phyloP scores from a whole-genome alignment of 1,284 basidiomycete species.

The Cutaneotrichosporon curvatum region DNA sequence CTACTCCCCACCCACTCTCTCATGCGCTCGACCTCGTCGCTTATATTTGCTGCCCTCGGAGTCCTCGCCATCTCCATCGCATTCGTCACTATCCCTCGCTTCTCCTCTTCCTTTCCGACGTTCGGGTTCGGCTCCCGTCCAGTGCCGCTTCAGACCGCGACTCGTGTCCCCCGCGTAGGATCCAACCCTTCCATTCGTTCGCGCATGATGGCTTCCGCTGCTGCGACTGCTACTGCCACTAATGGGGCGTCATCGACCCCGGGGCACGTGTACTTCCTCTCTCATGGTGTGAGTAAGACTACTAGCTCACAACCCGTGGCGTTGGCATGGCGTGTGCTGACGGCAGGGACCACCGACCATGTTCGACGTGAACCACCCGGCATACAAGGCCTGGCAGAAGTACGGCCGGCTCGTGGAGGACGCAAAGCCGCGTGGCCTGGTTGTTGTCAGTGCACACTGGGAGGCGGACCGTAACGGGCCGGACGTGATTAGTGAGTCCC shows the following conservation, averaged over 20 bases:
- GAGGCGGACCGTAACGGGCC: slow-evolving; percentile 30
- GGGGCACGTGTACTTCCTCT: slow-evolving; percentile 42
- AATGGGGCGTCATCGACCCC: not conserved
- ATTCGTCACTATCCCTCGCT: slow-evolving; percentile 3
- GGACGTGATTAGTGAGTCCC: slow-evolving; percentile 28
- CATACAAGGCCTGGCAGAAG: slow-evolving; percentile 46
- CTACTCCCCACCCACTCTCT: not conserved
- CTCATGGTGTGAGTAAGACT: slow-evolving; percentile 32
- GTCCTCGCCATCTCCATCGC: slow-evolving; percentile 3
- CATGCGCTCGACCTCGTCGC: slow-evolving; percentile 3
- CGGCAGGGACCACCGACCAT: slow-evolving; percentile 46
- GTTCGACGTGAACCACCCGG: slow-evolving; percentile 39
- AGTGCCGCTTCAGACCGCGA: not conserved
- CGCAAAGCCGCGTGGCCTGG: slow-evolving; percentile 40
- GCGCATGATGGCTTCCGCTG: not conserved
- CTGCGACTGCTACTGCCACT: not conserved
- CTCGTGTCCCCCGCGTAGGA: not conserved
- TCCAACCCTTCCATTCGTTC: too few species aligned
- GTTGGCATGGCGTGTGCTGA: not conserved
- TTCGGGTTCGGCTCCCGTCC: not conserved
- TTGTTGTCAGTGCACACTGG: slow-evolving; percentile 50
- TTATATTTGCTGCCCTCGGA: slow-evolving; percentile 2
- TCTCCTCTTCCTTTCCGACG: not conserved
- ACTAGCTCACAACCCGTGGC: not conserved
- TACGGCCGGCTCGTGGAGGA: slow-evolving; percentile 36